These are phyloP conservation scores for Actinidia arguta DNA, from an alignment of 179 eudicot species.

Conservation along the genomic window DNA sequence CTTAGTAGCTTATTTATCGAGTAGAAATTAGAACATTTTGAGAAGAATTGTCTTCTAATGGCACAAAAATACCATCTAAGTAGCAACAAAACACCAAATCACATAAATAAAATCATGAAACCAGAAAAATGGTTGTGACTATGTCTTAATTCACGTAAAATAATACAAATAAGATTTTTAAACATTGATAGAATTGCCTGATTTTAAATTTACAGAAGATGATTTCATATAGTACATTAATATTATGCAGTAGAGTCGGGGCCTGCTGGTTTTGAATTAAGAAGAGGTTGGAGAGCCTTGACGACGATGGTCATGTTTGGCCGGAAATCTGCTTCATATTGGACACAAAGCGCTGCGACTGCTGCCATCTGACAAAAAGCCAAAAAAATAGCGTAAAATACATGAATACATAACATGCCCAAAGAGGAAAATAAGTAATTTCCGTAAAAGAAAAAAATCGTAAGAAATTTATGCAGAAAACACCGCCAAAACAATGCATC, in stretches of 20 bases:
- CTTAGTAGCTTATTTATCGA: no score
- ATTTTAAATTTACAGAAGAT: neutral
- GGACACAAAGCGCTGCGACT: slow-evolving; percentile 97
- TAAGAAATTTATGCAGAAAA: no score
- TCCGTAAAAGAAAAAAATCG: no score
- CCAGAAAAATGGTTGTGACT: neutral
- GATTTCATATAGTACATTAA: neutral
- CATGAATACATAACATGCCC: neutral
- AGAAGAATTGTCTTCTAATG: no score
- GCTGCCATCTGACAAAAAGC: slow-evolving; percentile 82
- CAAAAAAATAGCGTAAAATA: neutral
- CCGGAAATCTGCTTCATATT: slow-evolving; percentile 95
- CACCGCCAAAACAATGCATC: no score
- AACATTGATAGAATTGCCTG: neutral
- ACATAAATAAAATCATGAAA: no score
- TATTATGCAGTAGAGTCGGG: slow-evolving; percentile 55
- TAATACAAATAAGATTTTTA: neutral
- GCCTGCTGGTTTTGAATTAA: slow-evolving; percentile 79
- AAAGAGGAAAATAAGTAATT: neutral
- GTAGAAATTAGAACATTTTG: no score
- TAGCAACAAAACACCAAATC: no score
- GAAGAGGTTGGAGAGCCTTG: slow-evolving; percentile 92
- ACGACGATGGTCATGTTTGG: slow-evolving; percentile 99
- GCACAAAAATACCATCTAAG: no score
- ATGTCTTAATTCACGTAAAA: neutral